Conservation (phyloP, 73 alveolate species). For the Urostyla sp. region DNA sequence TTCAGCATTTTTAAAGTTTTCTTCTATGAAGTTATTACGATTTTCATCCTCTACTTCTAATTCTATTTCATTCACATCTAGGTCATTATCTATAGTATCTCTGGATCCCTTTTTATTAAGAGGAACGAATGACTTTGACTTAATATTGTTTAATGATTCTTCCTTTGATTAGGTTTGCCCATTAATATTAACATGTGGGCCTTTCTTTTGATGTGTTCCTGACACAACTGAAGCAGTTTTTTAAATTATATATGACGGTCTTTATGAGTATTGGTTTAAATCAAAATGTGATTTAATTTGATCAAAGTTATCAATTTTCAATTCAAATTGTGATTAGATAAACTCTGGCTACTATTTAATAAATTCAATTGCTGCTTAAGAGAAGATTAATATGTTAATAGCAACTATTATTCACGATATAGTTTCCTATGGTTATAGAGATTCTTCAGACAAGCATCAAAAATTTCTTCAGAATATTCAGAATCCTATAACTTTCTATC, state of each 20-base stretch:
- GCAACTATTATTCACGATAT: constrained; percentile 11
- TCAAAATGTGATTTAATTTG: constrained; percentile 6
- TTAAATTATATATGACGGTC: constrained; percentile 8
- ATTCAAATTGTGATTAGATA: not conserved
- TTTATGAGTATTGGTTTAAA: not conserved
- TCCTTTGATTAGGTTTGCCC: not conserved
- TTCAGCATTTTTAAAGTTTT: constrained; percentile 38
- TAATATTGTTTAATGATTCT: too few species aligned
- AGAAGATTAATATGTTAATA: not conserved
- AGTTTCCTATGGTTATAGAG: constrained; percentile 39
- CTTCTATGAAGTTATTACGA: constrained; percentile 7
- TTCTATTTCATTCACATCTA: constrained; percentile 47
- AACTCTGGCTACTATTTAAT: too few species aligned
- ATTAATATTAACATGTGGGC: not conserved
- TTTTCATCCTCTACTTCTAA: constrained; percentile 47
- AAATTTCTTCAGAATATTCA: constrained; percentile 65
- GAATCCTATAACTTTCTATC: constrained; percentile 63
- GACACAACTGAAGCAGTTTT: not conserved
- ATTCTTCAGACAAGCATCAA: constrained; percentile 54
- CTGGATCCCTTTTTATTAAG: not conserved
- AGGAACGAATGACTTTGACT: too few species aligned
- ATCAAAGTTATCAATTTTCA: constrained; percentile 10
- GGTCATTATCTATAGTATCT: constrained; percentile 6
- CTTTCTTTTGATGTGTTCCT: not conserved
- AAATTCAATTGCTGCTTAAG: not conserved